Evolutionary conservation across 805 yeast genomes (phyloP).

Genomic region (Teunomyces gatunensis): DNA sequence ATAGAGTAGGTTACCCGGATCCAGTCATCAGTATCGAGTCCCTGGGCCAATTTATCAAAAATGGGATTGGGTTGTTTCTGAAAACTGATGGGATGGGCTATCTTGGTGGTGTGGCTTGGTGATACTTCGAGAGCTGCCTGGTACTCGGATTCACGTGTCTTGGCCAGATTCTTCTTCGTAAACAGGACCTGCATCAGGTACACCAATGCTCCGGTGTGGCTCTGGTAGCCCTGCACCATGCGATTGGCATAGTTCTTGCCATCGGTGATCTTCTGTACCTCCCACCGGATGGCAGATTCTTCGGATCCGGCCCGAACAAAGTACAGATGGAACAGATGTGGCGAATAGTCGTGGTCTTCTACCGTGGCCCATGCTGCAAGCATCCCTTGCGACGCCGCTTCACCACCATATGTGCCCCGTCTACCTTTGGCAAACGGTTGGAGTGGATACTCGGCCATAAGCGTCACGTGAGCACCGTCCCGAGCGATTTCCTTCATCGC

Average conservation of each 20-base stretch:
- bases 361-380: slow-evolving; percentile 29
- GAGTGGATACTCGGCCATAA: slow-evolving; percentile 24
- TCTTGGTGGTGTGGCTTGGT: not conserved
- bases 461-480: slow-evolving; percentile 12
- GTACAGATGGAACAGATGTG: slow-evolving; percentile 28
- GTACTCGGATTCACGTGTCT: slow-evolving; percentile 1
- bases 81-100: slow-evolving; percentile 6
- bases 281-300: slow-evolving; percentile 23
- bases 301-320: slow-evolving; percentile 25
- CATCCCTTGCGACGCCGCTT: slow-evolving; percentile 23
- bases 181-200: slow-evolving; percentile 22
- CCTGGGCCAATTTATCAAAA: slow-evolving; percentile 11
- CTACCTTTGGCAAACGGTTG: slow-evolving; percentile 18
- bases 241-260: slow-evolving; percentile 25
- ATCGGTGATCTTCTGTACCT: slow-evolving; percentile 18
- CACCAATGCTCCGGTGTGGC: slow-evolving; percentile 16
- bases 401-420: slow-evolving; percentile 31
- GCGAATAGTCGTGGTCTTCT: slow-evolving; percentile 18
- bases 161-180: slow-evolving; percentile 16
- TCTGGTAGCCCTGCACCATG: slow-evolving; percentile 22
- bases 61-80: slow-evolving; percentile 8
- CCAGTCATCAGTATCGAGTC: slow-evolving; percentile 9
- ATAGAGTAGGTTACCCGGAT: slow-evolving; percentile 22
- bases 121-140: not conserved
- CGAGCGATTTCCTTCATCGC: slow-evolving; percentile 7